Percentiles rank a stretch among this genome's conserved stretches.
Conservation (phyloP, 2,329 filamentous ascomycete species). For the Alternaria gaisen region DNA sequence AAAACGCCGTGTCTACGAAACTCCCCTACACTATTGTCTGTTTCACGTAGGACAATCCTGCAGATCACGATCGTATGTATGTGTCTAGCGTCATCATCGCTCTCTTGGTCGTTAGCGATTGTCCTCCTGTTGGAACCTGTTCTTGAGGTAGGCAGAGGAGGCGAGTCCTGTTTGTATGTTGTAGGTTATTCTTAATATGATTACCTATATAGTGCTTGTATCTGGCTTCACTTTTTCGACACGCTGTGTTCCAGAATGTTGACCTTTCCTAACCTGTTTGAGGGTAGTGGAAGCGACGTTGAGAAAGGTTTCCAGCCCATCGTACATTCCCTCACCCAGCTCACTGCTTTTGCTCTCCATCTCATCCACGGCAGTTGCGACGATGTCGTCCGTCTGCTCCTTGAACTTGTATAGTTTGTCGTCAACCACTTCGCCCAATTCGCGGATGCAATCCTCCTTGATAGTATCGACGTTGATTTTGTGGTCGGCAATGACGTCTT, state of each 20-base stretch:
- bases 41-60: too few species aligned
- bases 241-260: too few species aligned
- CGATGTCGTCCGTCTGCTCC: slow-evolving; percentile 6
- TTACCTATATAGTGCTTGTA: too few species aligned
- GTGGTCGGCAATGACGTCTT: slow-evolving; percentile 16
- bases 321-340: background rate
- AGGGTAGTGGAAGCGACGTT: background rate
- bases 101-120: too few species aligned
- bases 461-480: slow-evolving; percentile 5
- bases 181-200: too few species aligned
- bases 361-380: slow-evolving; percentile 5
- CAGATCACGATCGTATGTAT: too few species aligned
- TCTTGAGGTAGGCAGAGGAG: too few species aligned
- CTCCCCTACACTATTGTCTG: too few species aligned
- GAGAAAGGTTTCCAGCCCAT: background rate
- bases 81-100: too few species aligned
- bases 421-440: slow-evolving; percentile 6
- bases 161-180: fast-evolving
- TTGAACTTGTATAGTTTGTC: slow-evolving; percentile 12
- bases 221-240: too few species aligned
- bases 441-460: slow-evolving; percentile 12
- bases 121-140: too few species aligned
- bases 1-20: too few species aligned
- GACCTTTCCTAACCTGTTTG: background rate
- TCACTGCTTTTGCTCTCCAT: background rate